Conservation (phyloP, 176 grass and related monocot species). For the Aegilops longissima region DNA sequence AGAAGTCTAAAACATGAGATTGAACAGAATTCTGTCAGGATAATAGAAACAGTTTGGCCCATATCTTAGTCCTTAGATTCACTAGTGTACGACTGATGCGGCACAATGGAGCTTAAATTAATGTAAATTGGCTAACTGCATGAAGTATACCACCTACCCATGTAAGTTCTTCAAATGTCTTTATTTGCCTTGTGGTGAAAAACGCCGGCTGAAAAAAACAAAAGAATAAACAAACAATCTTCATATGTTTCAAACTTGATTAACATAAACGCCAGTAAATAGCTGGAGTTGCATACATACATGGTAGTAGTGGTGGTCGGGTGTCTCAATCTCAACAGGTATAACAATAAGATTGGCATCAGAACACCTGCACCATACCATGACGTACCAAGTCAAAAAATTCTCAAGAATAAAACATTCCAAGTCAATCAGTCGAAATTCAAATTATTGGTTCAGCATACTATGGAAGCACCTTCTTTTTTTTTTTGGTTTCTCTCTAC, state of each 20-base stretch:
- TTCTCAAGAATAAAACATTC: not conserved
- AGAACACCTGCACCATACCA: constrained; percentile 59
- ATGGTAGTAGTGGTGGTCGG: constrained; percentile 93
- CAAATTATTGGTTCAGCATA: constrained; percentile 1
- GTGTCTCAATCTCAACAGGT: constrained; percentile 90
- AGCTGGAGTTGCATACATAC: constrained; percentile 37
- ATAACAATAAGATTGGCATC: constrained; percentile 77
- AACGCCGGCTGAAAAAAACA: constrained; percentile 65
- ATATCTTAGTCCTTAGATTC: not conserved
- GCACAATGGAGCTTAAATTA: not conserved
- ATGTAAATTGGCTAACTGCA: not conserved
- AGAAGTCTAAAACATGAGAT: constrained; percentile 3
- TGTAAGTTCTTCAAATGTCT: constrained; percentile 83
- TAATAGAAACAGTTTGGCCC: not conserved
- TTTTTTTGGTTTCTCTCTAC: constrained; percentile 7
- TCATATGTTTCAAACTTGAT: not conserved
- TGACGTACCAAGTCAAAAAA: constrained; percentile 14
- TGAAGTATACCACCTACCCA: constrained; percentile 59
- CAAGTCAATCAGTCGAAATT: not conserved
- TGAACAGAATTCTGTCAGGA: not conserved
- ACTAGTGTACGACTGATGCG: not conserved
- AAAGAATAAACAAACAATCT: not conserved
- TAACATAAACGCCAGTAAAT: not conserved
- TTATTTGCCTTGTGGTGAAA: constrained; percentile 64
- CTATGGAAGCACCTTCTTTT: not conserved